These are phyloP conservation scores for Aspergillus sp. DNA, from an alignment of 2,329 filamentous ascomycete genomes.

Conservation along the genomic window DNA sequence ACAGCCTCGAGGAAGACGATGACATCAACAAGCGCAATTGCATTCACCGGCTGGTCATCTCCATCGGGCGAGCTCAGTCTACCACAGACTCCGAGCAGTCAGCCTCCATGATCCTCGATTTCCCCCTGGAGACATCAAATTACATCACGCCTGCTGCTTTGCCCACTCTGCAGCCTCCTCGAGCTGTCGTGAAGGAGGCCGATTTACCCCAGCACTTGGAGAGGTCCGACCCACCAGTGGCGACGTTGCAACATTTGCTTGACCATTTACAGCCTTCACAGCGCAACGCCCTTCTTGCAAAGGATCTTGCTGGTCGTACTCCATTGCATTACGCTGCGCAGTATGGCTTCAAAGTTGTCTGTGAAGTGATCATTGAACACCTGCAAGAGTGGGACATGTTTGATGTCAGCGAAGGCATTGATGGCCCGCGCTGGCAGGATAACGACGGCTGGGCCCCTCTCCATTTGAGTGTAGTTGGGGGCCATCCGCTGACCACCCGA, in stretches of 20 bases:
- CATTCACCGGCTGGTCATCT: constrained; percentile 87
- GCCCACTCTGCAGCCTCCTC: constrained; percentile 61
- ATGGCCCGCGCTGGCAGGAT: constrained; percentile 87
- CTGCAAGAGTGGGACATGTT: constrained; percentile 91
- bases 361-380: constrained; percentile 78
- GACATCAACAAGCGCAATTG: constrained; percentile 95
- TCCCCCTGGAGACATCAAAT: constrained; percentile 58
- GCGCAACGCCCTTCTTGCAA: constrained; percentile 63
- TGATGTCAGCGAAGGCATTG: constrained; percentile 79
- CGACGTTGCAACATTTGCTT: constrained; percentile 63
- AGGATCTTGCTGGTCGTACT: constrained; percentile 77
- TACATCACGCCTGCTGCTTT: constrained; percentile 79
- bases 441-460: constrained; percentile 86
- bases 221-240: constrained; percentile 72
- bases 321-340: constrained; percentile 93
- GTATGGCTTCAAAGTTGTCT: constrained; percentile 90
- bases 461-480: constrained; percentile 87
- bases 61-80: constrained; percentile 75
- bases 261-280: constrained; percentile 69
- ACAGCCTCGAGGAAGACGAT: constrained; percentile 76
- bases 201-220: constrained; percentile 59
- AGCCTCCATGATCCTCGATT: constrained; percentile 50
- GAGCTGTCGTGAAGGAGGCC: constrained; percentile 65
- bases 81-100: constrained; percentile 54
- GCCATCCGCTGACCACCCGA: constrained; percentile 82